Conservation (phyloP, 257 asterid species). For the Plantago ovata region DNA sequence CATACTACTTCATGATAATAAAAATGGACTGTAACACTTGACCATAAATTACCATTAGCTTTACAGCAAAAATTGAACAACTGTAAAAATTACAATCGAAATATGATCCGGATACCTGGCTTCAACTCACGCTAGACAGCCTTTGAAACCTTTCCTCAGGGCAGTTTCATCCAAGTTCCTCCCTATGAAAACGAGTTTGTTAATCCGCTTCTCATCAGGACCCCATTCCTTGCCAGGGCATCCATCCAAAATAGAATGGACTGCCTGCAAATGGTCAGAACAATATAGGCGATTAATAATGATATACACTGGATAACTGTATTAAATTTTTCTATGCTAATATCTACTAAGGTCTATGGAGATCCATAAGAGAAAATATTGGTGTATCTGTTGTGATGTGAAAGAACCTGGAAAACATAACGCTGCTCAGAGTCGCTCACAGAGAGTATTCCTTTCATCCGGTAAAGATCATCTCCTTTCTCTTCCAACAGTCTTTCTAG, state of each 20-base stretch:
- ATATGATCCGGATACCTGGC: not conserved
- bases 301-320: too few relatives aligned
- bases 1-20: too few relatives aligned
- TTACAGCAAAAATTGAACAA: too few relatives aligned
- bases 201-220: slow-evolving; percentile 67
- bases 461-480: slow-evolving; percentile 84
- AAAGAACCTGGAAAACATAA: slow-evolving; percentile 75
- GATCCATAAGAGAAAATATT: not conserved
- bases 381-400: not conserved
- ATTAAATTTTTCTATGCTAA: too few relatives aligned
- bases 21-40: too few relatives aligned
- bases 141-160: slow-evolving; percentile 80
- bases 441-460: slow-evolving; percentile 90
- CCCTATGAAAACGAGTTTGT: slow-evolving; percentile 89
- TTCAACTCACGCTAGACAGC: slow-evolving; percentile 61
- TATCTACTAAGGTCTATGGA: too few relatives aligned
- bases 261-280: slow-evolving; percentile 47
- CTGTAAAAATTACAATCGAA: too few relatives aligned
- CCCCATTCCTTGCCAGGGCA: slow-evolving; percentile 92
- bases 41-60: too few relatives aligned
- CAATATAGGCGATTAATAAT: slow-evolving; percentile 2
- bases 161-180: slow-evolving; percentile 80
- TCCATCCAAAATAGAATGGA: slow-evolving; percentile 77
- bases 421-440: slow-evolving; percentile 75
- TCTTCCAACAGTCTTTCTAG: slow-evolving; percentile 83